Evolutionary conservation across 1,284 basidiomycete genomes (phyloP).

Genomic region (Cystobasidium sp.): DNA sequence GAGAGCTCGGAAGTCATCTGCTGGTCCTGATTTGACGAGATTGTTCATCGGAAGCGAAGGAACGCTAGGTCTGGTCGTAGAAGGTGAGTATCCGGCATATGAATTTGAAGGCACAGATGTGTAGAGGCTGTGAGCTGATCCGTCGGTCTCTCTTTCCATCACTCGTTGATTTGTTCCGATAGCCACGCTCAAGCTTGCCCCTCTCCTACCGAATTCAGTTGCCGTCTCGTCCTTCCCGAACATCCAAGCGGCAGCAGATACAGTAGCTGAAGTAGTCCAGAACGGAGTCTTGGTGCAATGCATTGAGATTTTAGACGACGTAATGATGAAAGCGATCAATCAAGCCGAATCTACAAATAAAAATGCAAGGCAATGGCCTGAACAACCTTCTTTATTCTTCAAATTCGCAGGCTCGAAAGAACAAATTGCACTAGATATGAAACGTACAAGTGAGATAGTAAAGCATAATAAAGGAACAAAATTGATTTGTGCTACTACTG

Average conservation of each 20-base stretch:
- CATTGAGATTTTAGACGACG: conserved; percentile 74
- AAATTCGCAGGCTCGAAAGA: conserved; percentile 68
- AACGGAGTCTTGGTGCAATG: conserved; percentile 61
- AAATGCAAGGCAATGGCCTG: conserved; percentile 63
- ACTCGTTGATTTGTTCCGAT: too few relatives aligned
- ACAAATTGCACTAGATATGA: conserved; percentile 69
- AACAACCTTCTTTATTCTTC: conserved; percentile 78
- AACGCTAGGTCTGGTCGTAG: conserved; percentile 88
- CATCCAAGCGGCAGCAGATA: conserved; percentile 66
- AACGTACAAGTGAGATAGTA: conserved; percentile 61
- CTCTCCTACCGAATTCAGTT: conserved; percentile 71
- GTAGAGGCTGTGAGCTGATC: too few relatives aligned
- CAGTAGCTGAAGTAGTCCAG: conserved; percentile 68
- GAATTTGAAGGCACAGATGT: too few relatives aligned
- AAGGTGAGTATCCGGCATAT: conserved; percentile 69
- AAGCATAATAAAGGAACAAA: conserved; percentile 70
- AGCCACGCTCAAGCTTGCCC: conserved; percentile 79
- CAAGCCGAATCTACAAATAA: conserved; percentile 64
- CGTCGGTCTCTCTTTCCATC: too few relatives aligned
- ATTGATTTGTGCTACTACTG: conserved; percentile 70
- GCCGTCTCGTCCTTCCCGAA: conserved; percentile 61
- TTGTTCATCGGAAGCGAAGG: conserved; percentile 94
- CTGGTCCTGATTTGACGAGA: conserved; percentile 88
- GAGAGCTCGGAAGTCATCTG: conserved; percentile 80
- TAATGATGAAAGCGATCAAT: conserved; percentile 64